Conservation (phyloP, 2,329 filamentous ascomycete genomes). For the Dothistroma septosporum region DNA sequence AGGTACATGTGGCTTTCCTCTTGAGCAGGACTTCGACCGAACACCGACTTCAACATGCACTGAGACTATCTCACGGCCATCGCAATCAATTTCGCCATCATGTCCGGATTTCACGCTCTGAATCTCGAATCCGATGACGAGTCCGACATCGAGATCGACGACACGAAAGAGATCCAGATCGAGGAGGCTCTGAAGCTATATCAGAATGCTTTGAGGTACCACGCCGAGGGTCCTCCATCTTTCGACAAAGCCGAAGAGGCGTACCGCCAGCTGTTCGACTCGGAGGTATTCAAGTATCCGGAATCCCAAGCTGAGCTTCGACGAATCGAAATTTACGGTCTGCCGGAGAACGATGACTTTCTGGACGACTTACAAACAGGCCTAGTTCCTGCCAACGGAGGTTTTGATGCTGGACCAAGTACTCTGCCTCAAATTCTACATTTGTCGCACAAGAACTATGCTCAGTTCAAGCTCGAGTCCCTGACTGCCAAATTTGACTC, state of each 20-base stretch:
- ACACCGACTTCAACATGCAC: neutral
- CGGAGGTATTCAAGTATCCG: slow-evolving; percentile 89
- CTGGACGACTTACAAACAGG: slow-evolving; percentile 39
- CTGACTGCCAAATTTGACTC: slow-evolving; percentile 26
- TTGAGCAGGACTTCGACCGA: neutral
- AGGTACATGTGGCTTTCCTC: neutral
- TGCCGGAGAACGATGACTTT: slow-evolving; percentile 39
- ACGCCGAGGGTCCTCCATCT: slow-evolving; percentile 75
- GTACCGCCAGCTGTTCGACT: slow-evolving; percentile 79
- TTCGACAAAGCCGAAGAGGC: slow-evolving; percentile 74
- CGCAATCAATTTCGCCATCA: slow-evolving; percentile 24
- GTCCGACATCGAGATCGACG: slow-evolving; percentile 85
- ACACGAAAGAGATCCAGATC: slow-evolving; percentile 93
- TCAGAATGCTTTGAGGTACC: slow-evolving; percentile 82
- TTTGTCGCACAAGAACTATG: slow-evolving; percentile 91
- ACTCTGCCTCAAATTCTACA: slow-evolving; percentile 86
- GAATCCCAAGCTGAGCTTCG: slow-evolving; percentile 83
- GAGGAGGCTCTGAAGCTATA: slow-evolving; percentile 96
- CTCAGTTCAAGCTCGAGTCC: slow-evolving; percentile 79
- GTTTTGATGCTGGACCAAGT: slow-evolving; percentile 69
- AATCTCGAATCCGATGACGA: slow-evolving; percentile 94
- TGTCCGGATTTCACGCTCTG: slow-evolving; percentile 72
- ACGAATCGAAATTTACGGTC: slow-evolving; percentile 56
- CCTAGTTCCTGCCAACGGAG: slow-evolving; percentile 36
- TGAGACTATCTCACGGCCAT: neutral